Evolutionary conservation across 2,329 filamentous ascomycete species (phyloP).

Genomic region (Colletotrichum sp.): DNA sequence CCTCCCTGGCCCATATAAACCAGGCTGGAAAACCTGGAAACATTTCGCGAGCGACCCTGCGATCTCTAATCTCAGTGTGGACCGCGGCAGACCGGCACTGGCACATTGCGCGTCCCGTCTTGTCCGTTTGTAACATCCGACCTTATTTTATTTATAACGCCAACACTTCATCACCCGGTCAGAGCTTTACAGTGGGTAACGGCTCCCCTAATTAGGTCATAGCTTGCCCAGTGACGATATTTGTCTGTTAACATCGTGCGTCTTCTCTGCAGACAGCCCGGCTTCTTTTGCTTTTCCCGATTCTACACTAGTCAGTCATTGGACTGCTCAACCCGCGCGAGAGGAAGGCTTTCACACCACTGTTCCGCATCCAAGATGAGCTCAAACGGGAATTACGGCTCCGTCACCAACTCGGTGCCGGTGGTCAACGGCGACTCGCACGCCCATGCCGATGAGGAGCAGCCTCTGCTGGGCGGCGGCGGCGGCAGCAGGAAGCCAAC

Average conservation of each 20-base stretch:
- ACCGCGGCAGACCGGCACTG: conserved; percentile 12
- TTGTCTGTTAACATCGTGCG: neutral
- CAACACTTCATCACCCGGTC: neutral
- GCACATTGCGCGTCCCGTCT: conserved; percentile 1
- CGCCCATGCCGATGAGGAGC: conserved; percentile 30
- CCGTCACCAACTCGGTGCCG: neutral
- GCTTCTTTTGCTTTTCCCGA: neutral
- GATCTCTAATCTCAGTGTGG: neutral
- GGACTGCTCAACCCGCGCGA: neutral
- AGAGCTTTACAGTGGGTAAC: neutral
- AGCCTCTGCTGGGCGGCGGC: conserved; percentile 36
- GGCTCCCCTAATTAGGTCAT: neutral
- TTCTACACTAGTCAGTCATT: neutral
- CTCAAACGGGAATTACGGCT: neutral
- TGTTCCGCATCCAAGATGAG: neutral
- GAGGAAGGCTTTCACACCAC: neutral
- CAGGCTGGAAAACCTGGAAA: conserved; percentile 10
- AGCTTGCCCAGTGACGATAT: neutral
- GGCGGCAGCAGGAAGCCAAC: conserved; percentile 20
- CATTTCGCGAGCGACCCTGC: neutral
- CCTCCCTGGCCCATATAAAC: conserved; percentile 14
- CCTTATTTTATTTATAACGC: neutral
- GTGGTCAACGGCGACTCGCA: conserved; percentile 2
- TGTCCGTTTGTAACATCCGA: neutral
- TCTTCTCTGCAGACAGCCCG: neutral